Conservation (phyloP, 2,329 filamentous ascomycete species). For the Rhynchosporium agropyri region DNA sequence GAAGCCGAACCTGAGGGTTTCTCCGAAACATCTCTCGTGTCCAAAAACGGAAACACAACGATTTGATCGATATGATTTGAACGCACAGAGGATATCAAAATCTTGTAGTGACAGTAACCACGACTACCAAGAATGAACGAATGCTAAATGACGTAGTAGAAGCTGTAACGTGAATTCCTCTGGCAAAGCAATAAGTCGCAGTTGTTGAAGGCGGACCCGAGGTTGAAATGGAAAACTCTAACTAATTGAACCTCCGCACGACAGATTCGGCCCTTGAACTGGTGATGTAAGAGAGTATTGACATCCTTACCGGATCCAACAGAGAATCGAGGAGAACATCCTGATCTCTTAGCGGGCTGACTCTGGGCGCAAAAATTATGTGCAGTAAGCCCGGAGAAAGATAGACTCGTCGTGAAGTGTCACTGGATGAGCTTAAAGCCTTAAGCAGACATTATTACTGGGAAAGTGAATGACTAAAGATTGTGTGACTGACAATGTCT, state of each 20-base stretch:
- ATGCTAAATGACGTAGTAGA: neutral
- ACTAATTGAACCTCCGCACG: too few species aligned
- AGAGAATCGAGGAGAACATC: neutral
- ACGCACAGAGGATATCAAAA: neutral
- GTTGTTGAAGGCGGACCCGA: too few species aligned
- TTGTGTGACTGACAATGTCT: neutral
- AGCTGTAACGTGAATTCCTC: neutral
- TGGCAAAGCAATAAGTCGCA: neutral
- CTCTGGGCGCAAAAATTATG: neutral
- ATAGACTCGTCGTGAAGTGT: slow-evolving; percentile 10
- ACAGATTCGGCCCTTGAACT: too few species aligned
- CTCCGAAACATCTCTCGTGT: slow-evolving; percentile 12
- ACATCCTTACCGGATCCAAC: too few species aligned
- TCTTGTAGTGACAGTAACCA: neutral
- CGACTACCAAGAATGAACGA: neutral
- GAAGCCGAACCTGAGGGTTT: slow-evolving; percentile 15
- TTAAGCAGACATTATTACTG: slow-evolving; percentile 1
- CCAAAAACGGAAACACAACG: neutral
- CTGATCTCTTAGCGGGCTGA: too few species aligned
- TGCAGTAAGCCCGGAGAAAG: slow-evolving; percentile 1
- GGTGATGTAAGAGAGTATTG: too few species aligned
- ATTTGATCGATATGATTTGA: neutral
- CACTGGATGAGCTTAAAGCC: slow-evolving; percentile 8
- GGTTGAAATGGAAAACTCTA: too few species aligned
- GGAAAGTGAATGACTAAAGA: slow-evolving; percentile 1